phyloP scores from a whole-genome alignment of 73 alveolate genomes.

The Tetrahymena elliotti region DNA sequence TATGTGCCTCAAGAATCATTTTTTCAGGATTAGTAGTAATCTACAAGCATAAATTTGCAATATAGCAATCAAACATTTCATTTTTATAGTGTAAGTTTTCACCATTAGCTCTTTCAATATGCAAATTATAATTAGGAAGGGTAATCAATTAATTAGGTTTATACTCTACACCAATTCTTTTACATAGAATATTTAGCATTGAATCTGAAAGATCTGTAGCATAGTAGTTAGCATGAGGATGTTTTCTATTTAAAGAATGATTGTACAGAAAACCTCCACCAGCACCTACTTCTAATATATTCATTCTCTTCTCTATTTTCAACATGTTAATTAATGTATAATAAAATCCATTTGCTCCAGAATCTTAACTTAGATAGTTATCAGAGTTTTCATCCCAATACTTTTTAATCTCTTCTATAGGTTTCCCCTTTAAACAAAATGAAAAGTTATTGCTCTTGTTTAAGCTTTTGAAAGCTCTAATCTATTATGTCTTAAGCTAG shows the following conservation, averaged over 20 bases:
- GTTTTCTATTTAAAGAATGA: background rate
- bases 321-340: background rate
- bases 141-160: background rate
- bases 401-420: background rate
- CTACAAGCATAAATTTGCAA: constrained; percentile 56
- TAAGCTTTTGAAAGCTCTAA: background rate
- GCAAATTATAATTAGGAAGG: background rate
- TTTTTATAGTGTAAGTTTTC: constrained; percentile 51
- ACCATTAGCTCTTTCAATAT: constrained; percentile 8
- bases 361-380: background rate
- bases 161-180: background rate
- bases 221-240: background rate
- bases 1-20: constrained; percentile 46
- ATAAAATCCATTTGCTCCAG: background rate
- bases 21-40: constrained; percentile 42
- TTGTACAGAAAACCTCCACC: background rate
- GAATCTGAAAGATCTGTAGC: background rate
- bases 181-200: background rate
- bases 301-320: background rate
- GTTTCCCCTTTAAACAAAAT: background rate
- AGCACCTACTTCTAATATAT: background rate
- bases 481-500: background rate
- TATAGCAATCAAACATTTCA: constrained; percentile 45
- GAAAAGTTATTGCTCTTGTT: too few relatives aligned
- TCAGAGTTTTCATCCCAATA: background rate